A percentile compares a stretch with the other conserved stretches of the same genome.
These are phyloP conservation scores for Botryosphaeria dothidea DNA, from an alignment of 2,329 filamentous ascomycete genomes.

Conservation along the genomic window DNA sequence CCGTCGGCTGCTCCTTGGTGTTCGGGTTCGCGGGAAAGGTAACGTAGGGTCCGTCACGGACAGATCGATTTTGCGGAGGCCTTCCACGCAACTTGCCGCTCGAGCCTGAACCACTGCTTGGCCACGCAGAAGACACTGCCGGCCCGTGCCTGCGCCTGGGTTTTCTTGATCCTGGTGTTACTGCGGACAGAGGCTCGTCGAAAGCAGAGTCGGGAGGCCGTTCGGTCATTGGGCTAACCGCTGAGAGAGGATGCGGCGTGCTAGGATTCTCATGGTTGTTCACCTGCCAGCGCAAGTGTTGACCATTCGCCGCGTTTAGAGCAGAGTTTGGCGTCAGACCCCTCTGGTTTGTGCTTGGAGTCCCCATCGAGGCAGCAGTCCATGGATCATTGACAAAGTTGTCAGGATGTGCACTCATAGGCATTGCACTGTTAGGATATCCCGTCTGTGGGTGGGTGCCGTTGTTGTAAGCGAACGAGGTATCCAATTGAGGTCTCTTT, in stretches of 20 bases:
- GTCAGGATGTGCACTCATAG: constrained; percentile 57
- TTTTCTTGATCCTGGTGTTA: constrained; percentile 59
- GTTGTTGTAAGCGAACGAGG: constrained; percentile 39
- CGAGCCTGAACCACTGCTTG: constrained; percentile 61
- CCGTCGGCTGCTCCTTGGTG: constrained; percentile 49
- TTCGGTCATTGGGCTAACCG: constrained; percentile 67
- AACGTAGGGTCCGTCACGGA: constrained; percentile 66
- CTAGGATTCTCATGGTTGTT: constrained; percentile 63
- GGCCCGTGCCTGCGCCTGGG: constrained; percentile 71
- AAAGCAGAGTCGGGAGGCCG: constrained; percentile 49
- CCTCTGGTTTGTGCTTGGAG: constrained; percentile 31
- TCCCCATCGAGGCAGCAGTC: constrained; percentile 42
- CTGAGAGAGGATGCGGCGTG: constrained; percentile 74
- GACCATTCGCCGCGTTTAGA: constrained; percentile 40
- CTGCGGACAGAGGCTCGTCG: constrained; percentile 70
- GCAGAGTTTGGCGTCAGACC: constrained; percentile 43
- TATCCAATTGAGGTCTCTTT: constrained; percentile 65
- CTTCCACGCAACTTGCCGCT: constrained; percentile 75
- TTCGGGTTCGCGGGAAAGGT: constrained; percentile 66
- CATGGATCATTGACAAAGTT: constrained; percentile 49
- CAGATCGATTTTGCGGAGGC: constrained; percentile 72
- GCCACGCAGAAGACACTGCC: constrained; percentile 90
- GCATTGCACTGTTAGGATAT: constrained; percentile 53
- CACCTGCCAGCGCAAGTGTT: constrained; percentile 50
- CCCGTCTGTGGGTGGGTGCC: constrained; percentile 46